phyloP scores from a whole-genome alignment of 352 stramenopile genomes.

The Globisporangium camurandrum region DNA sequence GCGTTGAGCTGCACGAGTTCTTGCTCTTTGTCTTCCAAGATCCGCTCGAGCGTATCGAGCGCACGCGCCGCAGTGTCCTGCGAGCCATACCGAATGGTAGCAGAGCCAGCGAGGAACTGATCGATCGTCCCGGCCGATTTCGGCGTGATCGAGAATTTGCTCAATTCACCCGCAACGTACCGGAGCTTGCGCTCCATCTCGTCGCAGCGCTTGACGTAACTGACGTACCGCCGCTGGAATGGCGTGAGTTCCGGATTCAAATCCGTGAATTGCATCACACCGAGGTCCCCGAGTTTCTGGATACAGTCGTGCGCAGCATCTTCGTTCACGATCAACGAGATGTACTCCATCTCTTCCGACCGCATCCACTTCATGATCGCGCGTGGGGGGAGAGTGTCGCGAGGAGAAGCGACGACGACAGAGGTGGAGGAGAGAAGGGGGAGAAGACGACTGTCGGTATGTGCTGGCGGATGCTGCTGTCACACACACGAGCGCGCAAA shows the following conservation, averaged over 20 bases:
- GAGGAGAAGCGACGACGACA: too few species aligned
- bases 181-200: constrained; percentile 98
- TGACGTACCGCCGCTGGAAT: constrained; percentile 98
- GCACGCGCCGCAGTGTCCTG: constrained; percentile 78
- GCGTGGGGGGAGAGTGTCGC: too few species aligned
- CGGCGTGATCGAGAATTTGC: constrained; percentile 89
- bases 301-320: constrained; percentile 96
- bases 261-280: constrained; percentile 98
- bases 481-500: too few species aligned
- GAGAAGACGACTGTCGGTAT: too few species aligned
- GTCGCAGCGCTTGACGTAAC: constrained; percentile 98
- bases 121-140: constrained; percentile 68
- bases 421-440: too few species aligned
- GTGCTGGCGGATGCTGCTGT: too few species aligned
- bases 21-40: constrained; percentile 95
- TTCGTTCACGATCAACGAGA: constrained; percentile 98
- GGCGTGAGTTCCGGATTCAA: constrained; percentile 97
- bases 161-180: constrained; percentile 93
- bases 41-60: constrained; percentile 92
- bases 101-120: constrained; percentile 64
- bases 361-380: constrained; percentile 98
- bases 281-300: constrained; percentile 93
- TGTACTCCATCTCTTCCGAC: constrained; percentile 98
- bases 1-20: constrained; percentile 96
- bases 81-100: constrained; percentile 69